Evolutionary conservation across 2,329 filamentous ascomycete genomes (phyloP), one percentile per base, ranked within the genome.

Genomic region (Stylonectria norvegica): DNA sequence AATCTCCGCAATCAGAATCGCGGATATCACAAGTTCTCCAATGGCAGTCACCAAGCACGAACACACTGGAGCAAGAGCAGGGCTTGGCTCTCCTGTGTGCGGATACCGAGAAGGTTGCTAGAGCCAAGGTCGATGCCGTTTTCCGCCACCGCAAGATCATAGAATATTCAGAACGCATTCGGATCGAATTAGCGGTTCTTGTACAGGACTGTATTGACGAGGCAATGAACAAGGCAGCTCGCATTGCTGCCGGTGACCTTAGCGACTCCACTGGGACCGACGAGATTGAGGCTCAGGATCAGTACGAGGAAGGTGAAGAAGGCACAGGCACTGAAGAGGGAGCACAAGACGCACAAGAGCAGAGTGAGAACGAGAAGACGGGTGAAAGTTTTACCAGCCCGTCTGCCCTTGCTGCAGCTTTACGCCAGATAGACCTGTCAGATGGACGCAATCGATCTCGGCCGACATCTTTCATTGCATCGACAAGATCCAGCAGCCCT

Each of bases 171-270:
- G 93, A 98, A 66, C 83, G 94, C 20, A 95, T 98, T 49, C 86
- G 94, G 4, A 78, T 96, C 33, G 93, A 98, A 58, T 95, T 96
- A 57, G 86, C 91, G 19, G 79, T 94, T 18, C 75, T 96, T 42
- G 91, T 98, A 3, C 89, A 97, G 58, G 89, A 96, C 55, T 98
- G 93, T 61, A 95, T 98, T 37, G 85, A 94, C 45, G 89, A 89
- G 47, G 93, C 93, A 7, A 78, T 97, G 66, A 80, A 79, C 50
- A 96, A 97, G 65, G 90, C 93, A 38, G 86, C 87, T 40, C 84
- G 84, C 35, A 91, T 96, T 52, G 89, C 89, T 32, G 83, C 87
- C 30, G 91, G 91, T 9, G 81, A 90, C 37, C 69, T 94, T 12
- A 91, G 85, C 49, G 89, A 94, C 57, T 91, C 88, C 2, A 72